Percentiles rank a stretch among this genome's conserved stretches.
Conservation (phyloP, 805 yeast species). For the Schizosaccharomyces octosporus region DNA sequence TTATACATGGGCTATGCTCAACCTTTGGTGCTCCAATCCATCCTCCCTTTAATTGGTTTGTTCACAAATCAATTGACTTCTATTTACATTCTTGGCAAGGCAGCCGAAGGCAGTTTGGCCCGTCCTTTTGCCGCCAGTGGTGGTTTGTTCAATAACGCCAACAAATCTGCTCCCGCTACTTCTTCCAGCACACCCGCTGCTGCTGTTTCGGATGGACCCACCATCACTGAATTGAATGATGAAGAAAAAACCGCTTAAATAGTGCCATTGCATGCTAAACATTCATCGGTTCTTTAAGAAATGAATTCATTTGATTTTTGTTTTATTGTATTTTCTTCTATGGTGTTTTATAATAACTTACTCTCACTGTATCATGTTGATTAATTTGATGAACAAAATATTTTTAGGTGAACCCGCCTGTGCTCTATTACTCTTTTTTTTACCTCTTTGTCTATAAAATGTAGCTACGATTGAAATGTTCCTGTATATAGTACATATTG, state of each 20-base stretch:
- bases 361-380: no score
- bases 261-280: background rate
- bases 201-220: background rate
- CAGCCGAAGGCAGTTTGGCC: conserved; percentile 74
- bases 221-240: background rate
- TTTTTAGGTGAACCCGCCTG: no score
- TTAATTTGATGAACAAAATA: no score
- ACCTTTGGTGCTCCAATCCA: conserved; percentile 84
- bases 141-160: conserved; percentile 35
- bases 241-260: background rate
- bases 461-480: no score
- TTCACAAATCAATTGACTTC: conserved; percentile 73
- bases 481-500: no score
- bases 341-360: background rate
- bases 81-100: conserved; percentile 63
- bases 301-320: background rate
- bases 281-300: background rate
- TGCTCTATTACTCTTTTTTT: no score
- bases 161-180: conserved; percentile 12
- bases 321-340: background rate
- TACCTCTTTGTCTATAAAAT: no score
- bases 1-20: conserved; percentile 90
- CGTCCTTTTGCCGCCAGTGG: conserved; percentile 88
- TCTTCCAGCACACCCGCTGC: background rate
- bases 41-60: conserved; percentile 73